Percentiles rank a stretch among this genome's conserved stretches.
phyloP scores from a whole-genome alignment of 257 asterid species.

The Paraleonurus japonicus region DNA sequence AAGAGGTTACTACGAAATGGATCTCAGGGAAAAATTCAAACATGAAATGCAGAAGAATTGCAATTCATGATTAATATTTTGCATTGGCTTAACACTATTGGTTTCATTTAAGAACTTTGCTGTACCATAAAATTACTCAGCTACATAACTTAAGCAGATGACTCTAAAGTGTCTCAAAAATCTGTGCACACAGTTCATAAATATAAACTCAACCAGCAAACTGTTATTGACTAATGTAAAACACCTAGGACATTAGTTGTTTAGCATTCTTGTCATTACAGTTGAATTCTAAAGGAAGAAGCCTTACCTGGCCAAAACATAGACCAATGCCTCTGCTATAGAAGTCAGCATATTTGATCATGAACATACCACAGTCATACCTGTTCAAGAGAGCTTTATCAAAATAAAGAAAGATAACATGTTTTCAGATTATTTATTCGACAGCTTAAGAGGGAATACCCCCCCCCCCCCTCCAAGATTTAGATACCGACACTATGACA shows the following conservation, averaged over 20 bases:
- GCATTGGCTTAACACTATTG: not conserved
- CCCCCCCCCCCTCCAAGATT: not conserved
- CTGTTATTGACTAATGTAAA: not conserved
- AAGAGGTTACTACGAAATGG: not conserved
- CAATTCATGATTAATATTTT: not conserved
- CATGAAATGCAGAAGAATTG: not conserved
- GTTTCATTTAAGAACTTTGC: not conserved
- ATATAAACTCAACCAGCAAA: not conserved
- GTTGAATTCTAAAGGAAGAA: not conserved
- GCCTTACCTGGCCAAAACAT: constrained; percentile 71
- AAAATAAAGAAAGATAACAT: not conserved
- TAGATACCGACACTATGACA: not conserved
- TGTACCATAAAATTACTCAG: not conserved
- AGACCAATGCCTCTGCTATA: constrained; percentile 84
- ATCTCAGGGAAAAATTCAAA: not conserved
- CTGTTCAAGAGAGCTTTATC: constrained; percentile 40
- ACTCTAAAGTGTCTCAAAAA: not conserved
- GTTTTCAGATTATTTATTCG: constrained; percentile 10
- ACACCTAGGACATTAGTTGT: not conserved
- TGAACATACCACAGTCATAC: constrained; percentile 91
- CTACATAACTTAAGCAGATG: not conserved
- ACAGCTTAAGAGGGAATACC: not conserved
- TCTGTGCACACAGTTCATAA: not conserved
- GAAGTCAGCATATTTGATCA: constrained; percentile 91
- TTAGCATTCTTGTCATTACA: not conserved